Base-by-base conservation (phyloP, 208 protist species). In the Acanthamoeba quina region DNA sequence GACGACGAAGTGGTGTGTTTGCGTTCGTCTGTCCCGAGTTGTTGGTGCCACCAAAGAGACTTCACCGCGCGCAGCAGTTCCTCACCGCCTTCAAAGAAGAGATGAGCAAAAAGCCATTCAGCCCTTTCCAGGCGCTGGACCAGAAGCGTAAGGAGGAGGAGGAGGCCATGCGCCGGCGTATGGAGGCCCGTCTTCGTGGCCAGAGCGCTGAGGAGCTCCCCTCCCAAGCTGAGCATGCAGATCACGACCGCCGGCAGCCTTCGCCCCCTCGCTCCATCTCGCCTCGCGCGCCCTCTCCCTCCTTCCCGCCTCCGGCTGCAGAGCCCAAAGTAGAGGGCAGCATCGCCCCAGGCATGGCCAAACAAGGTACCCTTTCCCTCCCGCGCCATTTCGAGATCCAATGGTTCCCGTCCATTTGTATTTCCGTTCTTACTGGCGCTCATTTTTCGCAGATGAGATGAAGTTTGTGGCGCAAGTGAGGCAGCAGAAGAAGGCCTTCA, bases 31-130 rank as follows among this genome's bases (percentile, higher is more conserved):
- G 10, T 54, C 49, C 11, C 7, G 11, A 44, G 41, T 44, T 44
- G 41, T 44, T 44, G 41, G 41, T n/a, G n/a, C 41, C 41, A 44
- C 41, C 41, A 44, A 4, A 37, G 37, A 37, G 37, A 37, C 41
- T 44, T 44, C 41, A 44, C 7, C 41, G 41, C 41, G 37, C 37
- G 3, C n/a, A n/a, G n/a, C n/a, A n/a, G n/a, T n/a, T n/a, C n/a
- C n/a, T n/a, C n/a, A n/a, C n/a, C n/a, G n/a, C n/a, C n/a, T n/a
- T 1, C 37, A 41, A 41, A 41, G 37, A 1, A 41, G 15, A 49
- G 49, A 86, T 86, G 85, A 91, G 62, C 60, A 91, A 91, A 47
- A 91, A 91, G 60, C 85, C 85, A 13, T 91, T 91, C 58, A 91
- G 62, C 60, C 85, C 85, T 2, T 91, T 91, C 58, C 62, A 74